Evolutionary conservation across 2,329 filamentous ascomycete genomes (phyloP).

Genomic region (Byssochlamys sp.): DNA sequence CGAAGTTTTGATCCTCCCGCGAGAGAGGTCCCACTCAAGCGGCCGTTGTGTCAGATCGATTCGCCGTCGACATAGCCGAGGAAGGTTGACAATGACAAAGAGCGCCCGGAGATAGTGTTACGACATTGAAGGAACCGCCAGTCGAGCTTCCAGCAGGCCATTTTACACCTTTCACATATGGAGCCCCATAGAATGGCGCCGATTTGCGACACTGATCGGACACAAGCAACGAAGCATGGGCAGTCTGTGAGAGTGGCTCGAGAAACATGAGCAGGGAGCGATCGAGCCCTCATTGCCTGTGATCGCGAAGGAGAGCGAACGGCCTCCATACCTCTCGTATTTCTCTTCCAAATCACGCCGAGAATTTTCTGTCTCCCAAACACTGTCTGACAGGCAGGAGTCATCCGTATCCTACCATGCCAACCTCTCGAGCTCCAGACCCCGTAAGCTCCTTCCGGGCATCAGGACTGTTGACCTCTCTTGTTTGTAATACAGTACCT

Average conservation of each 20-base stretch:
- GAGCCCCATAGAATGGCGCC: slow-evolving; percentile 1
- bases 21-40: slow-evolving; percentile 63
- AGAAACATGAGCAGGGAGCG: slow-evolving; percentile 2
- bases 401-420: slow-evolving; percentile 6
- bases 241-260: not conserved
- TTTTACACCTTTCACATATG: not conserved
- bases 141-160: slow-evolving; percentile 1
- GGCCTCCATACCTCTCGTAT: not conserved
- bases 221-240: not conserved
- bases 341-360: slow-evolving; percentile 2
- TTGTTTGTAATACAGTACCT: slow-evolving; percentile 70
- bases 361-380: slow-evolving; percentile 8
- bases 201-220: not conserved
- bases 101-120: not conserved
- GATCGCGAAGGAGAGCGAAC: not conserved
- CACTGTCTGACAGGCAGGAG: slow-evolving; percentile 3
- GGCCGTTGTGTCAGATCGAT: not conserved
- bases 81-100: not conserved
- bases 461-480: slow-evolving; percentile 47
- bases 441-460: slow-evolving; percentile 6
- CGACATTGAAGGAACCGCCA: slow-evolving; percentile 5
- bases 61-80: not conserved
- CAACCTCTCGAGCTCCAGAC: slow-evolving; percentile 21
- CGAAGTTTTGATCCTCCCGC: slow-evolving; percentile 90
- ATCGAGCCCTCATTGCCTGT: slow-evolving; percentile 1